Conservation (phyloP, 495 filamentous ascomycete species). For the Rhizodiscina lignyota region DNA sequence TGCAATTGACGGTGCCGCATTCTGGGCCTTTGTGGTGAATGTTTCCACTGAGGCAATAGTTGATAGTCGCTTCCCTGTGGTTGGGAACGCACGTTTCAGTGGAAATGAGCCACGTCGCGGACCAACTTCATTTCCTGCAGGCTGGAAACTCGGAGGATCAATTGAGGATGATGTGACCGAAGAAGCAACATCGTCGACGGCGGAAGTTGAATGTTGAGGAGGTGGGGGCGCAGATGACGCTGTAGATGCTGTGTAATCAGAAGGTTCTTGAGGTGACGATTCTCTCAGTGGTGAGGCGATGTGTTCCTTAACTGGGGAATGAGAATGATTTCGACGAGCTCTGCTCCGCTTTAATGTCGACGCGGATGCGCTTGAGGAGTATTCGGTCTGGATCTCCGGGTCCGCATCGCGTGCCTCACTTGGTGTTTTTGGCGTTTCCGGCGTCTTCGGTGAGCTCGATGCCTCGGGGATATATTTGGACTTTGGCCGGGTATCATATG, state of each 20-base stretch:
- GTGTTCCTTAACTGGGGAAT: neutral
- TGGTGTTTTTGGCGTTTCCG: too few species aligned
- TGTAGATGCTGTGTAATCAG: too few species aligned
- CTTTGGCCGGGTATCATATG: too few species aligned
- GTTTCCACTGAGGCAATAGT: slow-evolving; percentile 23
- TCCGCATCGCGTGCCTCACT: slow-evolving; percentile 6
- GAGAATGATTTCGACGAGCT: slow-evolving; percentile 3
- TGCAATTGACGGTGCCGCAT: slow-evolving; percentile 8
- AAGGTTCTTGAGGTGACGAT: neutral
- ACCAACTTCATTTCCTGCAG: too few species aligned
- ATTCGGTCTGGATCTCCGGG: slow-evolving; percentile 5
- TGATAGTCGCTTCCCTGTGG: slow-evolving; percentile 19
- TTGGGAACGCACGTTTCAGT: slow-evolving; percentile 15
- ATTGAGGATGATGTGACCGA: slow-evolving; percentile 15
- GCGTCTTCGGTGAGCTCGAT: too few species aligned
- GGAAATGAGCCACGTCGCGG: too few species aligned
- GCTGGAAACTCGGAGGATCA: too few species aligned
- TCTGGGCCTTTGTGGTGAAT: slow-evolving; percentile 12
- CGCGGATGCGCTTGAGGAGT: slow-evolving; percentile 7
- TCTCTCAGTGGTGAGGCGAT: slow-evolving; percentile 1
- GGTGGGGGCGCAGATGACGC: too few species aligned
- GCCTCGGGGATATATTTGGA: too few species aligned
- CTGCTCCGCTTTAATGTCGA: slow-evolving; percentile 5
- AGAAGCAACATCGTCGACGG: slow-evolving; percentile 2
- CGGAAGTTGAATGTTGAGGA: neutral